Evolutionary conservation across 2,329 filamentous ascomycete genomes (phyloP), one percentile per base, ranked within the genome.

Genomic region (Aspergillus sp.): DNA sequence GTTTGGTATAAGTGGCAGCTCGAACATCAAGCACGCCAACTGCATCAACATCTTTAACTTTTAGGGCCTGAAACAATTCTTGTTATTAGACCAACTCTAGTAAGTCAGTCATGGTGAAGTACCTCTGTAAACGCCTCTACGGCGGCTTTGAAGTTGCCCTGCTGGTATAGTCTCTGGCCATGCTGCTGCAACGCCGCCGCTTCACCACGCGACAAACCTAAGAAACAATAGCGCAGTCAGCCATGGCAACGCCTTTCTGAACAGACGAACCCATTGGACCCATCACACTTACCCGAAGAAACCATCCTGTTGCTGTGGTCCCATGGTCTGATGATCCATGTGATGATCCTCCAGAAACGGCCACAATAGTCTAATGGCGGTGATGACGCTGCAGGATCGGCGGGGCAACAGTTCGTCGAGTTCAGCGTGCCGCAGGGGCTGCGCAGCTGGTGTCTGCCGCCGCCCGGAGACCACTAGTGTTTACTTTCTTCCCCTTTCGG

Each of bases 1-100:
- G 62, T 54, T 78, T 80, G 39, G 74, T 73, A 45, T 77, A 72
- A 31, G 74, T 73, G 9, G 78, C 78, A 32, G 77, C 73, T 39
- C 79, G 74, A 46, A 75, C 72, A 57, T 82, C 78, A 37, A 78
- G 65, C 28, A 81, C 63, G 44, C 63, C n/a, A 68, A 65, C 66
- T 74, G 37, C 43, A 49, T 43, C 10, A 45, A 39, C 35, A 39
- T 32, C 40, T 43, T 38, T 38, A 35, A 27, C 30, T 32, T 27
- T 28, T 31, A 29, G 19, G 19, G 19, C 19, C 19, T 31, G 6
- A 7, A 9, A 40, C 30, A 27, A 31, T 10, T 37, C 19, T 7
- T 37, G 13, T 10, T 10, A 7, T 42, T 36, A 29, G 7, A 31
- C n/a, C 19, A n/a, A 32, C 31, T 32, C 31, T 9, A n/a, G n/a